Evolutionary conservation across 2,329 filamentous ascomycete genomes (phyloP).

Genomic region (Alternaria sp.): DNA sequence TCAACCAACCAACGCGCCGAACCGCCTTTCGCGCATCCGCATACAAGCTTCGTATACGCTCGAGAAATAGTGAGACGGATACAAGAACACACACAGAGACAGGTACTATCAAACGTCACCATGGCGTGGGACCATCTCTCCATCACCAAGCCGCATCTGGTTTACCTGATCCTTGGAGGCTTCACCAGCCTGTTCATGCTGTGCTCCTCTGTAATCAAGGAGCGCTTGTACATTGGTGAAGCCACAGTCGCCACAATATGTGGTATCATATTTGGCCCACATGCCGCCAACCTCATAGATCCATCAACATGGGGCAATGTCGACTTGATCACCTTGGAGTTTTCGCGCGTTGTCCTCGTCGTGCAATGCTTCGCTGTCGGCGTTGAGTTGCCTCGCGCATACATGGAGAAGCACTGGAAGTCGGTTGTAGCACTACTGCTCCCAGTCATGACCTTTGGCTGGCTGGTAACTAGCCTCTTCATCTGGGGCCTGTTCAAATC

Average conservation of each 20-base stretch:
- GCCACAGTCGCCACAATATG: constrained; percentile 91
- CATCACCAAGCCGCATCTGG: constrained; percentile 94
- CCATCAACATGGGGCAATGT: constrained; percentile 79
- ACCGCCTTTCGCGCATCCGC: background rate
- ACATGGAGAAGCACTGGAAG: constrained; percentile 98
- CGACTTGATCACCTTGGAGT: constrained; percentile 87
- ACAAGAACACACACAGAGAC: constrained; percentile 12
- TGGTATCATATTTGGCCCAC: constrained; percentile 87
- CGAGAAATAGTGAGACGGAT: constrained; percentile 1
- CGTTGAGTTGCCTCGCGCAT: constrained; percentile 88
- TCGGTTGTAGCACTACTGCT: constrained; percentile 88
- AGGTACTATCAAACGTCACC: constrained; percentile 18
- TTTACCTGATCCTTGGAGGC: constrained; percentile 96
- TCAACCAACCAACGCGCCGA: constrained; percentile 3
- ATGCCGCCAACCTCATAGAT: constrained; percentile 82
- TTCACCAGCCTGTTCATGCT: constrained; percentile 99
- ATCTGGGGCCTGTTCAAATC: constrained; percentile 87
- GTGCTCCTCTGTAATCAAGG: constrained; percentile 97
- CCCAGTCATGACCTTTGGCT: constrained; percentile 97
- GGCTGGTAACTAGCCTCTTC: constrained; percentile 90
- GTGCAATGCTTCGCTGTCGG: constrained; percentile 93
- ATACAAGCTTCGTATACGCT: constrained; percentile 19
- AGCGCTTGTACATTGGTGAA: constrained; percentile 97
- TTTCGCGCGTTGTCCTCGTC: constrained; percentile 86
- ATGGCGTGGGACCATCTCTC: constrained; percentile 84